Conservation (phyloP, 75 land plant genomes). For the Cryptomeria japonica region DNA sequence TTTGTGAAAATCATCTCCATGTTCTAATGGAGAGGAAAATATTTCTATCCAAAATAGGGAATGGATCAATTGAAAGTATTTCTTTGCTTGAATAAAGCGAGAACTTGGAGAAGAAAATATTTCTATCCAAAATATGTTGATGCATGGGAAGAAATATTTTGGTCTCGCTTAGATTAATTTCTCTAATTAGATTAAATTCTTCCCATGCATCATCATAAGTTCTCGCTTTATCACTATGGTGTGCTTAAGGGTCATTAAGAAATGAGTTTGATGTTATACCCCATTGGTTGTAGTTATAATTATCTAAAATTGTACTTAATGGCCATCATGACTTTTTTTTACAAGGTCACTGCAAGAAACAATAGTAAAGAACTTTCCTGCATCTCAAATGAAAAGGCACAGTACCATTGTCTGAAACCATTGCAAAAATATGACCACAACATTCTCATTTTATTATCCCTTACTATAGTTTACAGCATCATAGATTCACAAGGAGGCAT, state of each 20-base stretch:
- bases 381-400: neutral
- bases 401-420: neutral
- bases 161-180: too few relatives aligned
- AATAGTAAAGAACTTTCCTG: neutral
- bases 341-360: neutral
- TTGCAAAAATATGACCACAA: neutral
- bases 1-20: neutral
- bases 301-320: neutral
- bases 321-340: neutral
- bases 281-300: neutral
- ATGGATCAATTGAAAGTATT: neutral
- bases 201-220: too few relatives aligned
- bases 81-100: neutral
- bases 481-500: neutral
- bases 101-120: too few relatives aligned
- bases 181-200: too few relatives aligned
- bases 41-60: neutral
- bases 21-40: neutral
- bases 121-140: too few relatives aligned
- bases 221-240: neutral
- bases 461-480: neutral
- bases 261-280: neutral
- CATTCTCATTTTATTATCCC: neutral
- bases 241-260: neutral
- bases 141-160: too few relatives aligned